A percentile compares a stretch with the other conserved stretches of the same genome.
These are phyloP conservation scores for Colletotrichum camelliae DNA, from an alignment of 2,329 filamentous ascomycete genomes.

Conservation along the genomic window DNA sequence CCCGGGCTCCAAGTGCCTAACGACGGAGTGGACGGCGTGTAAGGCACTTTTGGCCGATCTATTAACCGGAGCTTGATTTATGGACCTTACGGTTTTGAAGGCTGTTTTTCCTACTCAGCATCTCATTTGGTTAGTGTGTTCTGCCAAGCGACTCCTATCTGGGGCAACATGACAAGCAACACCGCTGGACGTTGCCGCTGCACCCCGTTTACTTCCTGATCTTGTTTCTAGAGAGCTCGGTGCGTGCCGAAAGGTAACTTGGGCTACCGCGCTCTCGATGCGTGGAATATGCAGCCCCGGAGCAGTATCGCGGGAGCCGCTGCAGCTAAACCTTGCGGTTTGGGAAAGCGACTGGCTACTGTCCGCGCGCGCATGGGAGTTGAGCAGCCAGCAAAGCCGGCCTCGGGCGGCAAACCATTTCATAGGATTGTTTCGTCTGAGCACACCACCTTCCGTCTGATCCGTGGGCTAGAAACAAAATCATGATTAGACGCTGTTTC, in stretches of 20 bases:
- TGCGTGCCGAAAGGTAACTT: background rate
- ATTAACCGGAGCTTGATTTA: background rate
- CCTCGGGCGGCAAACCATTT: background rate
- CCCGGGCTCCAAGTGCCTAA: background rate
- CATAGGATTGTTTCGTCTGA: background rate
- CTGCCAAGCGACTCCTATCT: background rate
- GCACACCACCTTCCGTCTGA: background rate
- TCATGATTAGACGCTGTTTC: conserved; percentile 1
- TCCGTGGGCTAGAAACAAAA: background rate
- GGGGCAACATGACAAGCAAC: background rate
- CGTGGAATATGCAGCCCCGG: background rate
- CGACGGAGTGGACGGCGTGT: background rate
- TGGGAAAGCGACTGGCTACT: background rate
- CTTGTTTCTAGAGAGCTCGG: background rate
- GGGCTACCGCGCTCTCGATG: background rate
- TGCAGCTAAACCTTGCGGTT: background rate
- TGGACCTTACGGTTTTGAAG: background rate
- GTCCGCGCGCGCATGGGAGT: background rate
- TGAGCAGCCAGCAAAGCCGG: background rate
- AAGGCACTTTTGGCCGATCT: background rate
- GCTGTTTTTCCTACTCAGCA: background rate
- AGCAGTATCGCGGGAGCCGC: background rate
- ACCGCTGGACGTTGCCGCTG: background rate
- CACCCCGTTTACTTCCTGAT: background rate
- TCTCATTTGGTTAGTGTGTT: background rate